Conservation (phyloP, 805 yeast genomes). For the Ogataea salicorniae region DNA sequence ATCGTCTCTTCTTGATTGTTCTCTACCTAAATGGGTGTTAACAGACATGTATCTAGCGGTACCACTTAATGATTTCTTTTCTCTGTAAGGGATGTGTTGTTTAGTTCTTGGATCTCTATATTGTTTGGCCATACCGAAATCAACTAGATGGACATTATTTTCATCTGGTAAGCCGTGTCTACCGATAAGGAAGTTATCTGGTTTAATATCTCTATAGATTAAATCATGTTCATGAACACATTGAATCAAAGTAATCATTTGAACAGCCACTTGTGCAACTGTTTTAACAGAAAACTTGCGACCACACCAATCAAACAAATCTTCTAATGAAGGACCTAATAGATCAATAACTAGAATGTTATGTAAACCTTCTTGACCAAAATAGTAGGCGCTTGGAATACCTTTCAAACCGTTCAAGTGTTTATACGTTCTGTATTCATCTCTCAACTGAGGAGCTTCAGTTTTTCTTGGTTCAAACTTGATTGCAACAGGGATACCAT, state of each 20-base stretch:
- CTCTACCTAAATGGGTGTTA: conserved; percentile 95
- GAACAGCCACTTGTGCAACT: conserved; percentile 88
- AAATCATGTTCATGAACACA: conserved; percentile 84
- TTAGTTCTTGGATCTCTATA: conserved; percentile 95
- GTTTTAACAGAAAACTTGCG: conserved; percentile 84
- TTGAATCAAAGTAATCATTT: conserved; percentile 86
- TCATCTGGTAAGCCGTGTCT: conserved; percentile 81
- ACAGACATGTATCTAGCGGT: conserved; percentile 99
- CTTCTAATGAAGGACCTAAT: conserved; percentile 93
- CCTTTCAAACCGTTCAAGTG: conserved; percentile 78
- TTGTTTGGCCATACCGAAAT: conserved; percentile 98
- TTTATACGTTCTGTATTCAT: conserved; percentile 94
- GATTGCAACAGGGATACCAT: conserved; percentile 91
- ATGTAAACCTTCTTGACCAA: conserved; percentile 97
- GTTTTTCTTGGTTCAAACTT: conserved; percentile 95
- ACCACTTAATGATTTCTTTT: conserved; percentile 91
- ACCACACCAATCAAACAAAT: conserved; percentile 97
- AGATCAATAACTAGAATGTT: conserved; percentile 91
- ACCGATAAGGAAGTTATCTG: conserved; percentile 94
- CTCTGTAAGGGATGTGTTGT: conserved; percentile 94
- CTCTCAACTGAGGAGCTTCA: conserved; percentile 96
- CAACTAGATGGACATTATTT: conserved; percentile 82
- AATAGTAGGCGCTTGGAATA: conserved; percentile 94
- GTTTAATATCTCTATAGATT: conserved; percentile 95
- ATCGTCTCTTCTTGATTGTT: conserved; percentile 95